A percentile compares a stretch with the other conserved stretches of the same genome.
These are phyloP conservation scores for Citrullus mucosospermus DNA, from an alignment of 306 rosid species.

Conservation along the genomic window DNA sequence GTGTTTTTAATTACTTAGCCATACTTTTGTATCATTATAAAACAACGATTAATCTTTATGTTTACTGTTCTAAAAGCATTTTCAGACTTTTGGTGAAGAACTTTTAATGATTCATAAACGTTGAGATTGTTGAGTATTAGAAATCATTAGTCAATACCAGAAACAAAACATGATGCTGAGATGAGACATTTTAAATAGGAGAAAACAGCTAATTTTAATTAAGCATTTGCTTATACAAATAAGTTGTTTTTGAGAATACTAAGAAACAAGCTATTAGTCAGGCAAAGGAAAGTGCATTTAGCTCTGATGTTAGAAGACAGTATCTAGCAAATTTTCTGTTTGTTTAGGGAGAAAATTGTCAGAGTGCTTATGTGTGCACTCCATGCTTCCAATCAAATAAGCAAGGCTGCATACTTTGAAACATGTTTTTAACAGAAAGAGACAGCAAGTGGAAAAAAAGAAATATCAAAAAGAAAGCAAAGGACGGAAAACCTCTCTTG, in stretches of 20 bases:
- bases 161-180: background rate
- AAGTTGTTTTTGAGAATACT: background rate
- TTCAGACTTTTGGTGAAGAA: background rate
- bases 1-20: background rate
- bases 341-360: background rate
- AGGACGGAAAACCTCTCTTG: conserved; percentile 31
- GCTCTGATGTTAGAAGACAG: conserved; percentile 1
- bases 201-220: background rate
- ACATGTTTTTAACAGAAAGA: conserved; percentile 60
- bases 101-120: background rate
- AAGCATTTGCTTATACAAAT: background rate
- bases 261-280: background rate
- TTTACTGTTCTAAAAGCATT: background rate
- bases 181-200: background rate
- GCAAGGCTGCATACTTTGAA: conserved; percentile 42
- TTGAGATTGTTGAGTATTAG: background rate
- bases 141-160: background rate
- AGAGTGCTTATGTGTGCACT: conserved; percentile 14
- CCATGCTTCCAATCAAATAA: conserved; percentile 60
- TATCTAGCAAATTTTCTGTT: conserved; percentile 1
- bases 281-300: background rate
- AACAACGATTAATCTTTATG: background rate
- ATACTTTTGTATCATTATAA: background rate
- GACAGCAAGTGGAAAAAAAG: conserved; percentile 23
- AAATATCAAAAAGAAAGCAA: conserved; percentile 29